Evolutionary conservation across 108 stramenopile genomes (phyloP).

Genomic region (Cyclotella choctawhatcheeana): DNA sequence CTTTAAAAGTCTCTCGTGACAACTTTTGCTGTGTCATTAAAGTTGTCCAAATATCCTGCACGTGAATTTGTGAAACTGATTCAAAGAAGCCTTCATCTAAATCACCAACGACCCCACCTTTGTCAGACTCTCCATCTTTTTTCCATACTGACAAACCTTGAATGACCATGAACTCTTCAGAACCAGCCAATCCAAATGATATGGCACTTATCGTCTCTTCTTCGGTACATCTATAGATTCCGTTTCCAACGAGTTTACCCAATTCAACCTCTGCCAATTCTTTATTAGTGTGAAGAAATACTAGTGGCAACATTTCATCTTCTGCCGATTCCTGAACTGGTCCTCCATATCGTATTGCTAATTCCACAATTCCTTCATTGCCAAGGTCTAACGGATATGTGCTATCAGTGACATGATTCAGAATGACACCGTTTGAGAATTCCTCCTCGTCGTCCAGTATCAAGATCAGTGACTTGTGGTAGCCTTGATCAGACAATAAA

Average conservation of each 20-base stretch:
- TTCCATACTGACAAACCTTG: constrained; percentile 68
- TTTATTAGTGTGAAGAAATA: constrained; percentile 53
- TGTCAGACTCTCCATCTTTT: background rate
- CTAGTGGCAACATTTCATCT: constrained; percentile 22
- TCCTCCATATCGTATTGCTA: constrained; percentile 68
- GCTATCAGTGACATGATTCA: constrained; percentile 59
- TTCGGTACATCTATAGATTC: constrained; percentile 41
- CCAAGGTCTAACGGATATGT: constrained; percentile 32
- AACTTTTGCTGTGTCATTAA: constrained; percentile 18
- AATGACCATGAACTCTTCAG: constrained; percentile 58
- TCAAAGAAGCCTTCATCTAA: constrained; percentile 46
- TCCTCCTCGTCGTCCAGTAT: constrained; percentile 61
- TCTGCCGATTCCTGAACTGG: constrained; percentile 32
- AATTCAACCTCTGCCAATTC: constrained; percentile 33
- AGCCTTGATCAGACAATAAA: constrained; percentile 61
- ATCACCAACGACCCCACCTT: constrained; percentile 44
- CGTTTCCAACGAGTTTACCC: constrained; percentile 39
- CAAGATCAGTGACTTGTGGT: constrained; percentile 66
- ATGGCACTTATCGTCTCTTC: constrained; percentile 52
- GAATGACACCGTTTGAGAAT: constrained; percentile 53
- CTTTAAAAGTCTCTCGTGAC: constrained; percentile 12
- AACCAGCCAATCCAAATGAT: constrained; percentile 31
- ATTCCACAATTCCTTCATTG: constrained; percentile 7
- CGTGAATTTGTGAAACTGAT: constrained; percentile 12
- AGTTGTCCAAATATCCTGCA: constrained; percentile 24